phyloP scores from a whole-genome alignment of 371 early-diverging fungal species.

The Rhizopus stolonifer region DNA sequence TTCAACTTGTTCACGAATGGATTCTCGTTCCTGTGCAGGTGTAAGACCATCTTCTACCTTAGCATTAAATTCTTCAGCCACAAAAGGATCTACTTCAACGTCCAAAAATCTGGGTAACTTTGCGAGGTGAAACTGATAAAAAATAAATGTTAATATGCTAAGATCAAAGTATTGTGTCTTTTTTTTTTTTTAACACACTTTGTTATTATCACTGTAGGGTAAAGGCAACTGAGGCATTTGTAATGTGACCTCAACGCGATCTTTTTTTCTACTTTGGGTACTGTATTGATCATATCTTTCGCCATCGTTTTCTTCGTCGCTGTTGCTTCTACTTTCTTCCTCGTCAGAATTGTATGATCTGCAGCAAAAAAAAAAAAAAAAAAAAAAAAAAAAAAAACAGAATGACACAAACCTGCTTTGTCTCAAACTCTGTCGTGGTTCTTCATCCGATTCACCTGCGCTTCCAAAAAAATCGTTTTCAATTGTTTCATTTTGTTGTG shows the following conservation, averaged over 20 bases:
- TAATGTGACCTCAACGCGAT: constrained; percentile 35
- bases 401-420: neutral
- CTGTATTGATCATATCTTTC: constrained; percentile 27
- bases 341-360: neutral
- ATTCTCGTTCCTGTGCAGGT: constrained; percentile 41
- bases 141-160: neutral
- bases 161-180: neutral
- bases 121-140: constrained; percentile 62
- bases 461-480: constrained; percentile 37
- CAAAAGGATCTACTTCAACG: constrained; percentile 70
- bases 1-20: constrained; percentile 62
- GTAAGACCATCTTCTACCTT: constrained; percentile 44
- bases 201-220: constrained; percentile 35
- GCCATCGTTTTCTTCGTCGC: constrained; percentile 14
- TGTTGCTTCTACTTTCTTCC: constrained; percentile 43
- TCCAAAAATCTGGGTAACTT: constrained; percentile 75
- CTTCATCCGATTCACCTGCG: constrained; percentile 32
- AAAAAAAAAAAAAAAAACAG: neutral
- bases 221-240: constrained; percentile 41
- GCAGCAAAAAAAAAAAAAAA: neutral
- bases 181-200: constrained; percentile 20
- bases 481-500: neutral
- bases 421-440: constrained; percentile 27
- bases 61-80: constrained; percentile 57
- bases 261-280: constrained; percentile 25